Conservation (phyloP, 352 stramenopile species). For the Phytophthora parvispora region DNA sequence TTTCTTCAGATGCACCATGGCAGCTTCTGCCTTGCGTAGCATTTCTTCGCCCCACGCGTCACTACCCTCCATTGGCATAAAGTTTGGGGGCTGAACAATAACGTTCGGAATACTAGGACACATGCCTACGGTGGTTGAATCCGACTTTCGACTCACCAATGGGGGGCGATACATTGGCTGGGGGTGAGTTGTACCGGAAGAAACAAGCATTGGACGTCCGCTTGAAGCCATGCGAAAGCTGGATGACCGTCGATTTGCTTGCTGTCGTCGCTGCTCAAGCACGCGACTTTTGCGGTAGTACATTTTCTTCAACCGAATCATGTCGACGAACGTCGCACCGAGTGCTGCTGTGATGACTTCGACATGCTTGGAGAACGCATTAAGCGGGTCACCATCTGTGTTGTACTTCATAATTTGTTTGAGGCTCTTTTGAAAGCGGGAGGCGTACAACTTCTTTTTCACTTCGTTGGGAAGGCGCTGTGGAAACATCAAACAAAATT, state of each 20-base stretch:
- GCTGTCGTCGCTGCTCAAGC: conserved; percentile 22
- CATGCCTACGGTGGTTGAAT: background rate
- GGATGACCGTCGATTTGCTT: conserved; percentile 16
- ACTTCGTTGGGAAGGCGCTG: conserved; percentile 79
- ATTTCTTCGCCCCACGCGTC: conserved; percentile 50
- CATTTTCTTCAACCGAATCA: conserved; percentile 66
- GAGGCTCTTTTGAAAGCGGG: conserved; percentile 69
- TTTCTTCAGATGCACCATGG: conserved; percentile 49
- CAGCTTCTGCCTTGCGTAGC: conserved; percentile 53
- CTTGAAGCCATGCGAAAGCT: conserved; percentile 23
- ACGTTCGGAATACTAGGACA: background rate
- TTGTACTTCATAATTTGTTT: conserved; percentile 88
- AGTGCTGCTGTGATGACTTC: conserved; percentile 78
- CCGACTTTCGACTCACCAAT: background rate
- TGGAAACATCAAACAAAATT: background rate
- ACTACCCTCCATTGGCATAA: background rate
- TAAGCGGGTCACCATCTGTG: conserved; percentile 75
- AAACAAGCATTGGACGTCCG: conserved; percentile 13
- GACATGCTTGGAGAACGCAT: conserved; percentile 74
- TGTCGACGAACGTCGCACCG: conserved; percentile 63
- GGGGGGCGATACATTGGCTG: background rate
- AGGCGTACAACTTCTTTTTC: conserved; percentile 80
- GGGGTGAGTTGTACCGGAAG: background rate
- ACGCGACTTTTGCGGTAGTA: conserved; percentile 44
- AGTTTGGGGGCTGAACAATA: background rate